Percentiles rank a stretch among this genome's conserved stretches.
Evolutionary conservation across 257 asterid genomes (phyloP).

Genomic region (Datura wrightii): DNA sequence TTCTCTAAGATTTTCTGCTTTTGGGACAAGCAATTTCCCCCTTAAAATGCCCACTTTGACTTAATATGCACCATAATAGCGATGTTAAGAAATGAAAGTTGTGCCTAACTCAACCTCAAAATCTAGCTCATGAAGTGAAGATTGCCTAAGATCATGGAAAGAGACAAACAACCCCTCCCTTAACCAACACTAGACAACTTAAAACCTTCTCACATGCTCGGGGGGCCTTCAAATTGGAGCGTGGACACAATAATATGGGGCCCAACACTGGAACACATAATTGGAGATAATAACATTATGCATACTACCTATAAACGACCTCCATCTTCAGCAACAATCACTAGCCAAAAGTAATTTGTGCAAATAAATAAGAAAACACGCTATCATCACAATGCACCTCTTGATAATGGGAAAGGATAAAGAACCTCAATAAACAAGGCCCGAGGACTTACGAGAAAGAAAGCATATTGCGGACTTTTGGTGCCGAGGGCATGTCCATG

Average conservation of each 20-base stretch:
- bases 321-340: conserved; percentile 18
- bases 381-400: not conserved
- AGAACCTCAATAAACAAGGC: not conserved
- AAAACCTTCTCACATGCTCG: not conserved
- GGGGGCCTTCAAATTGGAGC: not conserved
- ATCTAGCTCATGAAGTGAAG: not conserved
- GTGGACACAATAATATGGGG: not conserved
- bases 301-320: not conserved
- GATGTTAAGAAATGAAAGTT: not conserved
- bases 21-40: not conserved
- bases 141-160: not conserved
- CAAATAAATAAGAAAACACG: not conserved
- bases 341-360: conserved; percentile 13
- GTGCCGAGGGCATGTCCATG: conserved; percentile 98
- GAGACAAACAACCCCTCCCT: not conserved
- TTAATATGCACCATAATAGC: not conserved
- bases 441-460: conserved; percentile 87
- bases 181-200: not conserved
- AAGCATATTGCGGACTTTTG: conserved; percentile 99
- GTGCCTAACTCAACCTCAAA: not conserved
- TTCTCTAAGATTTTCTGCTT: not conserved
- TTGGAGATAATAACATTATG: not conserved
- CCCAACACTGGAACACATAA: not conserved
- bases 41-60: not conserved
- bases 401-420: not conserved